Percentiles rank a stretch among this genome's conserved stretches.
phyloP scores from a whole-genome alignment of 208 protist genomes.

The Naegleria gruberi region DNA sequence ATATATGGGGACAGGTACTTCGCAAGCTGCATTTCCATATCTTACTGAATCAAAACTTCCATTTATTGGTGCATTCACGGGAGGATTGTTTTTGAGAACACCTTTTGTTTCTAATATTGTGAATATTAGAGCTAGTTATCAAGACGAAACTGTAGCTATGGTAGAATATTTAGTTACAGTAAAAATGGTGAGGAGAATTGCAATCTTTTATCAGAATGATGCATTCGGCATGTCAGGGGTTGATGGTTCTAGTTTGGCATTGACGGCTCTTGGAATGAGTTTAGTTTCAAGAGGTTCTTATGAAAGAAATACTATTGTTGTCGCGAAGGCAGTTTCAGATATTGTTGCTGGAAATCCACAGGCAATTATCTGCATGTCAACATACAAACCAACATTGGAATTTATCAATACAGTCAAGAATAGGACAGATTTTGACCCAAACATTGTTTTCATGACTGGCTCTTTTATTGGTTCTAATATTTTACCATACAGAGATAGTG shows the following conservation, averaged over 20 bases:
- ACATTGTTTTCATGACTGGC: not conserved
- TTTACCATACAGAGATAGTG: not conserved
- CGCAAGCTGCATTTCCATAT: not conserved
- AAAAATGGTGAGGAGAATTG: not conserved
- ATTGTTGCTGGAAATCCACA: not conserved
- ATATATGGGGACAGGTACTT: not conserved
- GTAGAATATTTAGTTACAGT: not conserved
- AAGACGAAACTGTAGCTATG: conserved; percentile 4
- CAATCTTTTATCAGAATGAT: conserved; percentile 14
- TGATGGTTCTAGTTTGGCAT: not conserved
- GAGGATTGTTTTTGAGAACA: not conserved
- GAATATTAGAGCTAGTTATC: not conserved
- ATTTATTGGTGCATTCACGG: not conserved
- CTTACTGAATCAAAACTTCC: not conserved
- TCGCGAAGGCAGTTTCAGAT: not conserved
- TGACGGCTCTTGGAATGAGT: not conserved
- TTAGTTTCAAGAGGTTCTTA: not conserved
- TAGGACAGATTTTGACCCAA: not conserved
- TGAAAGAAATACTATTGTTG: not conserved
- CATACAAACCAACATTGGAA: not conserved
- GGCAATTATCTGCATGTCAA: not conserved
- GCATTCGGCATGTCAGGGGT: not conserved
- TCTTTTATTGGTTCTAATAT: not conserved
- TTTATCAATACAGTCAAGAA: not conserved
- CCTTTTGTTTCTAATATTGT: not conserved